A percentile compares a stretch with the other conserved stretches of the same genome.
Evolutionary conservation across 768 basidiomycete species (phyloP).

Genomic region (Podaxis pistillaris): DNA sequence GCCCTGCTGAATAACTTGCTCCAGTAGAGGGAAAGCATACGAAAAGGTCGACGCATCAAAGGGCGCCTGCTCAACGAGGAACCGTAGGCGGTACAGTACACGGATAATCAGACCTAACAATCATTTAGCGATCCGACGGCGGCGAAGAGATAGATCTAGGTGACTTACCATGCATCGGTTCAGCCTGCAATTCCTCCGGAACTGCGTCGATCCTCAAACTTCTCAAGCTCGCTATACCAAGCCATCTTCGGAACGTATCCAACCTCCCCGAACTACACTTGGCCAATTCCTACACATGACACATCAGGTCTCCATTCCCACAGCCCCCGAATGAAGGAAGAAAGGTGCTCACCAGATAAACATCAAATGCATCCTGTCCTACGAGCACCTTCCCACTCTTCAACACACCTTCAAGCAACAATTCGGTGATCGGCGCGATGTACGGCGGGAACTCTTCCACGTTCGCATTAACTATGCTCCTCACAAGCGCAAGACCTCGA

Average conservation of each 20-base stretch:
- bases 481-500: slow-evolving; percentile 70
- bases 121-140: slow-evolving; percentile 2
- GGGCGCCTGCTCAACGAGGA: slow-evolving; percentile 74
- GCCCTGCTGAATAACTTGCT: slow-evolving; percentile 63
- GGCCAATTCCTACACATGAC: slow-evolving; percentile 54
- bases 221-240: slow-evolving; percentile 83
- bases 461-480: slow-evolving; percentile 52
- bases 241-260: slow-evolving; percentile 63
- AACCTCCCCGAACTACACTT: slow-evolving; percentile 74
- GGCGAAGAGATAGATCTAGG: neutral
- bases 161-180: slow-evolving; percentile 61
- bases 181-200: slow-evolving; percentile 70
- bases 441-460: slow-evolving; percentile 53
- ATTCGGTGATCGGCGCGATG: slow-evolving; percentile 53
- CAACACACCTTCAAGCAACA: slow-evolving; percentile 69
- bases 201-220: slow-evolving; percentile 63
- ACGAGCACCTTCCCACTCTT: slow-evolving; percentile 60
- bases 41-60: slow-evolving; percentile 88
- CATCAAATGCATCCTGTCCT: slow-evolving; percentile 61
- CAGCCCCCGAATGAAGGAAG: neutral
- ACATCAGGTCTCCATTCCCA: neutral
- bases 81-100: slow-evolving; percentile 81
- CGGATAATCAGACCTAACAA: slow-evolving; percentile 71
- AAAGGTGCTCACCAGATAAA: slow-evolving; percentile 64
- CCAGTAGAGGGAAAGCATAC: slow-evolving; percentile 74